Percentiles rank a stretch among this genome's conserved stretches.
Evolutionary conservation across 176 grass and related monocot species (phyloP).

Genomic region (sorghum (Sorghum bicolor)): DNA sequence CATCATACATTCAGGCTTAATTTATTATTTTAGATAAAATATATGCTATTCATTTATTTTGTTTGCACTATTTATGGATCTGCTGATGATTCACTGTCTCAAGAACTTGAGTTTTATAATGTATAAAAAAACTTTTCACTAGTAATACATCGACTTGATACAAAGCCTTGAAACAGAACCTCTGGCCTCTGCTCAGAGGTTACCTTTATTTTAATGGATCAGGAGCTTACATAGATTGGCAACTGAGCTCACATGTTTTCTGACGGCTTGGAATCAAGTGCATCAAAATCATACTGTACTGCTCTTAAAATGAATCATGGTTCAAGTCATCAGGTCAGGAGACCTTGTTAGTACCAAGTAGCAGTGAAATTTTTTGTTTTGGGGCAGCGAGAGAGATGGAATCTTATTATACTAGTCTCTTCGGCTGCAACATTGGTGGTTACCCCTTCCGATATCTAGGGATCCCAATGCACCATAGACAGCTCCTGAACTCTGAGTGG

Average conservation of each 20-base stretch:
- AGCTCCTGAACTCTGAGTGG: too few species aligned
- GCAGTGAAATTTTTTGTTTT: too few species aligned
- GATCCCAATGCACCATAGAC: too few species aligned
- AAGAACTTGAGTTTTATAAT: neutral
- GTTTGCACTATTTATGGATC: neutral
- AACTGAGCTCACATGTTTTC: neutral
- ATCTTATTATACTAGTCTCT: too few species aligned
- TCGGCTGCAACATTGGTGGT: too few species aligned
- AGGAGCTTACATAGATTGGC: neutral
- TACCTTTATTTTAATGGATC: neutral
- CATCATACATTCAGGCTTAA: neutral
- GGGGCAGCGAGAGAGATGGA: too few species aligned
- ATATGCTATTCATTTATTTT: neutral
- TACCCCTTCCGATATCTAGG: too few species aligned
- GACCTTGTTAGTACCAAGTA: neutral
- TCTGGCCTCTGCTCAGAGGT: neutral
- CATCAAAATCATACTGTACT: neutral
- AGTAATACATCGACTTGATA: too few species aligned
- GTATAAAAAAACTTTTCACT: neutral
- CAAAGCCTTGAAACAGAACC: too few species aligned
- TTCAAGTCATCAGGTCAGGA: neutral
- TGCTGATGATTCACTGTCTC: neutral
- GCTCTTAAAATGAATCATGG: neutral
- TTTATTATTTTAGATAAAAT: neutral
- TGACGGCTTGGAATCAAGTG: neutral